phyloP scores from a whole-genome alignment of 306 rosid genomes.

The Prunus fruticosa region DNA sequence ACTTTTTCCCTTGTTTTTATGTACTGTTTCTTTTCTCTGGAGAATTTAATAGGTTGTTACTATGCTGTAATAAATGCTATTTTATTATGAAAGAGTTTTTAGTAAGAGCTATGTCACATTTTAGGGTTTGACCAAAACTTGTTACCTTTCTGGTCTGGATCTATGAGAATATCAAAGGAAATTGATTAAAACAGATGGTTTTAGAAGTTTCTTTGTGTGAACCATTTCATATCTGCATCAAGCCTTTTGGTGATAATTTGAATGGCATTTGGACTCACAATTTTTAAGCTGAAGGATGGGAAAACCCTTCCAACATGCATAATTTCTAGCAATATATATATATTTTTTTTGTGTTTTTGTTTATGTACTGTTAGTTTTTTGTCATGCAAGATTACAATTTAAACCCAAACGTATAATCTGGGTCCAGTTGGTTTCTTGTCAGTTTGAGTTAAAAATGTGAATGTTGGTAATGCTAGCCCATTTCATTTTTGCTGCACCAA shows the following conservation, averaged over 20 bases:
- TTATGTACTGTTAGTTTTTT: neutral
- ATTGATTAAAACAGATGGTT: slow-evolving; percentile 3
- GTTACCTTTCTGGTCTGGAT: neutral
- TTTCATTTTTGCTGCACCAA: neutral
- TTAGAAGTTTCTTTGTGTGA: neutral
- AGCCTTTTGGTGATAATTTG: neutral
- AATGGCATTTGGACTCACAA: neutral
- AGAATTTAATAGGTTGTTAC: neutral
- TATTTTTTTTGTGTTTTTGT: neutral
- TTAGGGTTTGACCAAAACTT: neutral
- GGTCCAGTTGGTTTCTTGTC: neutral
- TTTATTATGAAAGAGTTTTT: neutral
- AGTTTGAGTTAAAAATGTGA: neutral
- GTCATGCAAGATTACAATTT: neutral
- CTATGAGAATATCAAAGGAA: too few relatives aligned
- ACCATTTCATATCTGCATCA: neutral
- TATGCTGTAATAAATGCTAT: neutral
- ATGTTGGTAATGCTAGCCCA: neutral
- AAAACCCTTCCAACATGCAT: neutral
- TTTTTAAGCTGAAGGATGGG: neutral
- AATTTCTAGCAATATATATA: neutral
- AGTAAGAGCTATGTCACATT: neutral
- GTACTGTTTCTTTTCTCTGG: neutral
- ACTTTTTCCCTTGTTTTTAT: neutral
- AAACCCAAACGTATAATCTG: neutral